A percentile compares a stretch with the other conserved stretches of the same genome.
These are phyloP conservation scores for Mimosa bimucronata DNA, from an alignment of 306 rosid species.

Conservation along the genomic window DNA sequence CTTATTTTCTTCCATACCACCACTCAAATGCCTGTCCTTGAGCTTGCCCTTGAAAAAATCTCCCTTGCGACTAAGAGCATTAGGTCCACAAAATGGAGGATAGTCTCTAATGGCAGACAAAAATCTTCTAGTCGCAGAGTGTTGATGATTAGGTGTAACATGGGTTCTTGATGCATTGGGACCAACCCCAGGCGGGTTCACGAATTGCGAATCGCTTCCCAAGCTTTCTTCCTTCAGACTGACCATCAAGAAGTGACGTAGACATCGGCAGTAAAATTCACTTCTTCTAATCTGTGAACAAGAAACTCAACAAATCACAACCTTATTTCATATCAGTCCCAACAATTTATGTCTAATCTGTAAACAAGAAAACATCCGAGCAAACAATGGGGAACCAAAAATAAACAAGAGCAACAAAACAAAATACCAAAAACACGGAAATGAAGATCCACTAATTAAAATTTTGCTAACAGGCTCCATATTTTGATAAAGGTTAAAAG, in stretches of 20 bases:
- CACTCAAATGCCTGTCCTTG: conserved; percentile 22
- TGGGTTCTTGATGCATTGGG: not conserved
- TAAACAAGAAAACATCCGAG: not conserved
- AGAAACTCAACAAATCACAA: not conserved
- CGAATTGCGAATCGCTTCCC: not conserved
- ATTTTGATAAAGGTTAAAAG: not conserved
- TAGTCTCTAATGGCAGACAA: conserved; percentile 1
- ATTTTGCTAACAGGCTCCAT: not conserved
- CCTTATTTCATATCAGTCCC: not conserved
- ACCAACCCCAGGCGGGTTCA: not conserved
- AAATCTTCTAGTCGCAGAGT: not conserved
- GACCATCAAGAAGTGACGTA: not conserved
- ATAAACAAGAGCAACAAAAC: not conserved
- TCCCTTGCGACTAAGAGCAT: conserved; percentile 22
- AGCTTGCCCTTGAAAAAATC: not conserved
- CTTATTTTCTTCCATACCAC: conserved; percentile 40
- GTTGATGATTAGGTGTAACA: not conserved
- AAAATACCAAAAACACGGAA: not conserved
- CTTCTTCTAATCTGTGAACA: not conserved
- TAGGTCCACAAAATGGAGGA: conserved; percentile 43
- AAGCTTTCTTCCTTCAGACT: not conserved
- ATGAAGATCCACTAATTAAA: not conserved
- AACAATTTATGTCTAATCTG: not conserved
- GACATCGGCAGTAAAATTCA: not conserved
- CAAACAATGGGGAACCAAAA: not conserved